Evolutionary conservation across 208 protist species (phyloP).

Genomic region (Angomonas ambiguus): DNA sequence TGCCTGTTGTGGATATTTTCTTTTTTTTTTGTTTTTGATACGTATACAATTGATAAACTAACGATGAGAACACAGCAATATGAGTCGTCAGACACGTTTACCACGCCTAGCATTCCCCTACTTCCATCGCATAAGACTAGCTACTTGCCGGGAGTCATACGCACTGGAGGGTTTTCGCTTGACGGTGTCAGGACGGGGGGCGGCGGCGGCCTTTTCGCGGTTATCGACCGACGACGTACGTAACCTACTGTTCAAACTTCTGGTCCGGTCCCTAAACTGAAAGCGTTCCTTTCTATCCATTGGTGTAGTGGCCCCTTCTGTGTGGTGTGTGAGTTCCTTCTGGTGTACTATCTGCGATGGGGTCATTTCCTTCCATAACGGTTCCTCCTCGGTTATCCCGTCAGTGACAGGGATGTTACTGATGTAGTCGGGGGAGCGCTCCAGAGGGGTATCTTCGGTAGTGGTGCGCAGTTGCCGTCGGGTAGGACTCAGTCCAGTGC

Average conservation of each 20-base stretch:
- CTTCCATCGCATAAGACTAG: neutral
- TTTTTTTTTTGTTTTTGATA: constrained; percentile 12
- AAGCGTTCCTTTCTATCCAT: neutral
- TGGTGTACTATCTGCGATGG: neutral
- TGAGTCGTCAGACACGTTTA: too few species aligned
- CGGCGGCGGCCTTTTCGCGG: neutral
- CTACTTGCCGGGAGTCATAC: constrained; percentile 17
- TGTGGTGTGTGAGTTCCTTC: neutral
- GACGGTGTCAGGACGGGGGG: neutral
- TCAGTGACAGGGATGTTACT: neutral
- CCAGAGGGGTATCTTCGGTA: too few species aligned
- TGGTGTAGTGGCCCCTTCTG: neutral
- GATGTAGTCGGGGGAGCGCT: neutral
- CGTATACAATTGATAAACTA: too few species aligned
- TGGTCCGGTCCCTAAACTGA: neutral
- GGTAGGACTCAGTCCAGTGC: neutral
- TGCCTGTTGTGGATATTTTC: constrained; percentile 10
- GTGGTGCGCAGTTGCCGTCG: neutral
- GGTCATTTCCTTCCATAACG: neutral
- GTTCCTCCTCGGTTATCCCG: neutral
- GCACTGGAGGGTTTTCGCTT: constrained; percentile 5
- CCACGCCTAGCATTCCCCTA: too few species aligned
- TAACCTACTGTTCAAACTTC: neutral
- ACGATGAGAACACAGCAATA: too few species aligned
- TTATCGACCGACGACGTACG: neutral